phyloP scores from a whole-genome alignment of 1,284 basidiomycete species.

The Leccinum discolor region DNA sequence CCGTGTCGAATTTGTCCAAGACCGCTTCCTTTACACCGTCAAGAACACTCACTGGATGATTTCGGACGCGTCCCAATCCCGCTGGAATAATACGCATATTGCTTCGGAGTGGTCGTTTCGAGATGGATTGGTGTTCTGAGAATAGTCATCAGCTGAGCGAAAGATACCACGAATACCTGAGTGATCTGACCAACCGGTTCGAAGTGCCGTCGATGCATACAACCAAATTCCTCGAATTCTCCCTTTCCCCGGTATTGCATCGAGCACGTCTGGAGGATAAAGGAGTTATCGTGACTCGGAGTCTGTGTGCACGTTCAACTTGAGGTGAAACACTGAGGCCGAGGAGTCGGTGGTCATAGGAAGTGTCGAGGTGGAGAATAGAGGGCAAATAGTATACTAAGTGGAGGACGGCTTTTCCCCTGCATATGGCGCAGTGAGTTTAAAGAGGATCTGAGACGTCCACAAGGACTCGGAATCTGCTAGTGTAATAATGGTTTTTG shows the following conservation, averaged over 20 bases:
- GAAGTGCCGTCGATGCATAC: slow-evolving; percentile 3
- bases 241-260: slow-evolving; percentile 11
- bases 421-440: neutral
- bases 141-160: neutral
- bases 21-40: slow-evolving; percentile 14
- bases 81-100: slow-evolving; percentile 38
- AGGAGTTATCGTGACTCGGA: neutral
- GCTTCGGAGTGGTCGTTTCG: slow-evolving; percentile 16
- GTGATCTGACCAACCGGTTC: slow-evolving; percentile 27
- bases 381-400: neutral
- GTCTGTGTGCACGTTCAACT: neutral
- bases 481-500: neutral
- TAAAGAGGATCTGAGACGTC: neutral
- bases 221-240: slow-evolving; percentile 25
- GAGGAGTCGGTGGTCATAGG: neutral
- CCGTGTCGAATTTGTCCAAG: slow-evolving; percentile 28
- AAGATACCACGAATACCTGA: neutral
- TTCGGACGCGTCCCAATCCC: slow-evolving; percentile 38
- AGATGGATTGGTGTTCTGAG: slow-evolving; percentile 25
- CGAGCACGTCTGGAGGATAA: slow-evolving; percentile 6
- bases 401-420: neutral
- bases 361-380: neutral
- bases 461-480: neutral
- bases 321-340: neutral
- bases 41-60: slow-evolving; percentile 16